Conservation (phyloP, 2,329 filamentous ascomycete genomes). For the Botrytis fragariae region DNA sequence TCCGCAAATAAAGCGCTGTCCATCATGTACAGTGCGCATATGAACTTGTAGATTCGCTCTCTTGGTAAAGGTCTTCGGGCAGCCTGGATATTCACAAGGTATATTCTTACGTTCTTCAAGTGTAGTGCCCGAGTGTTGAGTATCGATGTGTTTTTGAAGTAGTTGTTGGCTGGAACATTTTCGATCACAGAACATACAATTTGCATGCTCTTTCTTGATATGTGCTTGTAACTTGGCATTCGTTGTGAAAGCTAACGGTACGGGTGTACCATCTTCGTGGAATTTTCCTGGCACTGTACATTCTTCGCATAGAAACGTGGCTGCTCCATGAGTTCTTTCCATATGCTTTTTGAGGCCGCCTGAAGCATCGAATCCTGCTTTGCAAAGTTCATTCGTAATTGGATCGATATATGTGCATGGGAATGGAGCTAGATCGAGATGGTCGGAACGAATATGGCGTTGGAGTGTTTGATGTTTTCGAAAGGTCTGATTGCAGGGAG, state of each 20-base stretch:
- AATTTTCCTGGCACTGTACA: slow-evolving; percentile 49
- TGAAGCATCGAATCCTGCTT: slow-evolving; percentile 69
- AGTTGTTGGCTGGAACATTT: slow-evolving; percentile 64
- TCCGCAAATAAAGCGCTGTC: slow-evolving; percentile 77
- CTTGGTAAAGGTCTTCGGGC: slow-evolving; percentile 75
- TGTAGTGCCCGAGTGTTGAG: slow-evolving; percentile 64
- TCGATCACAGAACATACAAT: slow-evolving; percentile 72
- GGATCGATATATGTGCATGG: slow-evolving; percentile 61
- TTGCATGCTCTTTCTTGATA: slow-evolving; percentile 67
- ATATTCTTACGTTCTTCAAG: slow-evolving; percentile 64
- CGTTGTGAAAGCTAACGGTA: slow-evolving; percentile 64
- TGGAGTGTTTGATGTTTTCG: slow-evolving; percentile 84
- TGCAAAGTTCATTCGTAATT: slow-evolving; percentile 55
- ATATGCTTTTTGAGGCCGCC: slow-evolving; percentile 70
- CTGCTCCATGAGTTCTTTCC: slow-evolving; percentile 61
- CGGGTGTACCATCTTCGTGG: slow-evolving; percentile 42
- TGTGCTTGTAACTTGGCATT: slow-evolving; percentile 70
- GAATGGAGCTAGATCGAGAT: slow-evolving; percentile 70
- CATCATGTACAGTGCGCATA: slow-evolving; percentile 72
- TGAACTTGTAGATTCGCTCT: slow-evolving; percentile 81
- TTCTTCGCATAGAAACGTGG: slow-evolving; percentile 73
- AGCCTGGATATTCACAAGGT: slow-evolving; percentile 65
- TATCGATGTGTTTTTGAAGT: slow-evolving; percentile 74
- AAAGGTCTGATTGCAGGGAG: slow-evolving; percentile 73
- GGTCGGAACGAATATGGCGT: slow-evolving; percentile 74